A percentile compares a stretch with the other conserved stretches of the same genome.
Conservation (phyloP, 2,329 filamentous ascomycete genomes). For the Sporothrix brasiliensis region DNA sequence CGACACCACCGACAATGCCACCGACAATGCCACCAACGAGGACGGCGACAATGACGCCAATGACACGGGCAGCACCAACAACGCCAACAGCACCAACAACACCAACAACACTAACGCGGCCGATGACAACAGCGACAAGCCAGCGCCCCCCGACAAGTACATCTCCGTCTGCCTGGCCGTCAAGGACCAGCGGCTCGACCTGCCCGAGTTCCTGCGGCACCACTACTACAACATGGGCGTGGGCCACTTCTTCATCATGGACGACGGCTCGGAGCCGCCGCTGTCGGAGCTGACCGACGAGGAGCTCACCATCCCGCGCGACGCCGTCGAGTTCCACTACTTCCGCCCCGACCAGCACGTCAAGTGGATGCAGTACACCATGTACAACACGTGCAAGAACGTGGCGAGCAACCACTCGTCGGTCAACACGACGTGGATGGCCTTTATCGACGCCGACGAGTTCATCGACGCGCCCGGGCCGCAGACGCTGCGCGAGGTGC, state of each 20-base stretch:
- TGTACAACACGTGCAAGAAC: slow-evolving; percentile 30
- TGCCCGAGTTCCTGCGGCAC: slow-evolving; percentile 33
- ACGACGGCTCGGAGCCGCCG: slow-evolving; percentile 32
- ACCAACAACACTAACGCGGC: too few relatives aligned
- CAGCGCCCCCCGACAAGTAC: slow-evolving; percentile 31
- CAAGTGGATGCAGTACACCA: slow-evolving; percentile 33
- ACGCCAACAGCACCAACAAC: too few relatives aligned
- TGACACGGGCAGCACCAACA: too few relatives aligned
- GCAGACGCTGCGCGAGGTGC: slow-evolving; percentile 28
- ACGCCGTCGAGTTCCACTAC: slow-evolving; percentile 33
- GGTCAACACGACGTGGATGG: slow-evolving; percentile 32
- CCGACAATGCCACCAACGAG: too few relatives aligned
- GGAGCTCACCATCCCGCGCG: slow-evolving; percentile 29
- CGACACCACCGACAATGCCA: too few relatives aligned
- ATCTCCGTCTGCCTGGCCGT: slow-evolving; percentile 31
- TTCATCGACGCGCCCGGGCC: slow-evolving; percentile 30
- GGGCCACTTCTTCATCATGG: slow-evolving; percentile 33
- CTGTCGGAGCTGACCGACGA: slow-evolving; percentile 29
- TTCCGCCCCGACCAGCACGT: slow-evolving; percentile 29
- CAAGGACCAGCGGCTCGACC: slow-evolving; percentile 32
- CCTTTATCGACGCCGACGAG: slow-evolving; percentile 34
- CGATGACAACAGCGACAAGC: background rate
- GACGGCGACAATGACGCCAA: too few relatives aligned
- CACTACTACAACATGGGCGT: slow-evolving; percentile 36
- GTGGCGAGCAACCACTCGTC: slow-evolving; percentile 25